Evolutionary conservation across 805 yeast genomes (phyloP), one percentile per base, ranked within the genome.

Genomic region (Metschnikowia borealis): DNA sequence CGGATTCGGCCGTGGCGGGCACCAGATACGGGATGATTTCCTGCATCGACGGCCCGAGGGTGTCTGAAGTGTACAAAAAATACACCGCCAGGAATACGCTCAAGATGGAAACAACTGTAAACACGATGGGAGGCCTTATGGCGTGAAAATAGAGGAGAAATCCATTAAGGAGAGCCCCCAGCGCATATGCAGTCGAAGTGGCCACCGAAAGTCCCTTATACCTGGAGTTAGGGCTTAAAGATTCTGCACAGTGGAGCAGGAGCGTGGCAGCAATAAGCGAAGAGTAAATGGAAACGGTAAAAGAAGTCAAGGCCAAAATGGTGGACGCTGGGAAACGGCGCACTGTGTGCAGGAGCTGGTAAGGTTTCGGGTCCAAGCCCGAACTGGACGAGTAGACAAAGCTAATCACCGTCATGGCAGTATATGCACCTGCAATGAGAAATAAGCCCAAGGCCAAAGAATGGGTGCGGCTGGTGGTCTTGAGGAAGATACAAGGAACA

Each of bases 231-330:
- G 62, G 62, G 0, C 80, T 79, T 39, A 81, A 71, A 4, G 79
- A 62, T 55, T 81, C 85, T 45, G 74, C 71, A 4, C 79, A 70
- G 56, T 78, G 80, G 18, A 80, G 60, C 79, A 78, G 74, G 33
- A 81, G 71, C 3, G 73, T 73, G 39, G 81, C 70, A 0, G 76
- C 64, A 13, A 81, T 62, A 1, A 80, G 69, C 1, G 79, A 60
- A 0, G 82, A 69, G 58, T 73, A 75, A 0, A 79, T 65, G 2
- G 81, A 74, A 23, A 76, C 75, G 43, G 76, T 64, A 43, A 77
- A 61, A 37, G 74, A 70, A 38, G 77, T 71, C 3, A 79, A 58
- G 0, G 80, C 78, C 38, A 81, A 56, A 0, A 75, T 63, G 2
- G 68, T 51, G 0, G 79, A 68, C 0, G 81, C 82, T 3, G 76